Conservation (phyloP, 768 basidiomycete species). For the Boletus vermiculosoides region DNA sequence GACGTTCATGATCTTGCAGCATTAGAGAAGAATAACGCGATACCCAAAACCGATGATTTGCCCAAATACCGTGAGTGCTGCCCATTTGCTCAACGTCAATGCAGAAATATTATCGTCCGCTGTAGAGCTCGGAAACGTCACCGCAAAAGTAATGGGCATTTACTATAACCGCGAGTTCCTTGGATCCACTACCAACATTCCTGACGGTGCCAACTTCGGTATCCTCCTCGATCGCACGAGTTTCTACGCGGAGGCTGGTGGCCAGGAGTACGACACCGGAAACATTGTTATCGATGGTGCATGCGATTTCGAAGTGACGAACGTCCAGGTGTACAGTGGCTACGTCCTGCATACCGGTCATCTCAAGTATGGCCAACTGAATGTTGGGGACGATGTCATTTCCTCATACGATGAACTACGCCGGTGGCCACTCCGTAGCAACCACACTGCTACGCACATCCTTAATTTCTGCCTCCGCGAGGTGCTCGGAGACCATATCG, state of each 20-base stretch:
- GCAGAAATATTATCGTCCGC: conserved; percentile 2
- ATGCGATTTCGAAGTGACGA: conserved; percentile 89
- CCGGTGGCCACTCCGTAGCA: conserved; percentile 93
- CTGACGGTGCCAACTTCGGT: conserved; percentile 71
- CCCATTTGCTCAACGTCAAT: not conserved
- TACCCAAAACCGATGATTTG: conserved; percentile 92
- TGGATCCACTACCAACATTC: conserved; percentile 61
- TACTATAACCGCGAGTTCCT: conserved; percentile 80
- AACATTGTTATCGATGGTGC: conserved; percentile 89
- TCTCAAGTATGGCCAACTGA: conserved; percentile 84
- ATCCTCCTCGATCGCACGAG: conserved; percentile 88
- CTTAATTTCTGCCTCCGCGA: conserved; percentile 94
- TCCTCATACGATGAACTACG: conserved; percentile 95
- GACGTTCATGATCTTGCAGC: conserved; percentile 93
- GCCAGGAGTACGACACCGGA: conserved; percentile 96
- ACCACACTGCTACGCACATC: conserved; percentile 98
- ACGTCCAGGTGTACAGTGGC: conserved; percentile 93
- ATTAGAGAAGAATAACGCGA: conserved; percentile 70
- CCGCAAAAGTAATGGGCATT: conserved; percentile 75
- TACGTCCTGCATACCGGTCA: conserved; percentile 92
- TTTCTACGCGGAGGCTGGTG: conserved; percentile 97
- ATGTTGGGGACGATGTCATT: conserved; percentile 77
- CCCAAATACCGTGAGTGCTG: conserved; percentile 77
- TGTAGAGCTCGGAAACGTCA: conserved; percentile 74
- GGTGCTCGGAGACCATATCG: conserved; percentile 93